Base-by-base conservation (phyloP, 73 alveolate genomes). In the Symbiodinium pilosum region DNA sequence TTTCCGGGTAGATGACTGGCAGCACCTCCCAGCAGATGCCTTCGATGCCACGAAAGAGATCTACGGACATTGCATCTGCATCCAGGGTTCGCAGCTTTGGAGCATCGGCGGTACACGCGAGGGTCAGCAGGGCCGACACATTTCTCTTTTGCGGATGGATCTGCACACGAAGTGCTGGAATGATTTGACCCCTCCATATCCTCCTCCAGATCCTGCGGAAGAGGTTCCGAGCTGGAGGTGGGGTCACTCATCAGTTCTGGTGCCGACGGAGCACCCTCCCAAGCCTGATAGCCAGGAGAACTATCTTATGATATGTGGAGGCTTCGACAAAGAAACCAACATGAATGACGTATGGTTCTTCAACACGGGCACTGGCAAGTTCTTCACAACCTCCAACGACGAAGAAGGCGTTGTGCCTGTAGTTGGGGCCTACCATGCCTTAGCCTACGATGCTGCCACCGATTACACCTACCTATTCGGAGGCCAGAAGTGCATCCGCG, bases 391-490 rank as follows among this genome's bases (percentile, higher is more conserved):
- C 24, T 32, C 39, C 86, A 54, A 54, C 14, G 94, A 84, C 64
- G 14, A 54, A n/a, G n/a, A n/a, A 54, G 42, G 54, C 42, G 56
- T 12, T 87, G 94, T 87, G 54, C 94, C 94, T 9, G 36, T 87
- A 16, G 68, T 81, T 34, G 94, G 94, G 2, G 94, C 85, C 34
- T 87, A 87, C 41, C 94, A 87, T 54, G 51, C 94, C 94, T 38
- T 87, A 51, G 94, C 94, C n/a, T 87, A 87, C 64, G 68, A 69
- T 36, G 84, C 24, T 41, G 34, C 28, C 16, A 51, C 84, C 5
- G 94, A 87, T 84, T 40, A 56, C 38, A 84, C 68, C 51, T 87
- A 87, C 56, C 94, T 87, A 39, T 87, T 87, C 40, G 94, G 94
- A 28, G 94, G 94, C 43, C 94, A 87, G 20, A 51, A 81, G n/a